Evolutionary conservation across 2,329 filamentous ascomycete species (phyloP), one percentile per base, ranked within the genome.

Genomic region (Coleophoma crateriformis): DNA sequence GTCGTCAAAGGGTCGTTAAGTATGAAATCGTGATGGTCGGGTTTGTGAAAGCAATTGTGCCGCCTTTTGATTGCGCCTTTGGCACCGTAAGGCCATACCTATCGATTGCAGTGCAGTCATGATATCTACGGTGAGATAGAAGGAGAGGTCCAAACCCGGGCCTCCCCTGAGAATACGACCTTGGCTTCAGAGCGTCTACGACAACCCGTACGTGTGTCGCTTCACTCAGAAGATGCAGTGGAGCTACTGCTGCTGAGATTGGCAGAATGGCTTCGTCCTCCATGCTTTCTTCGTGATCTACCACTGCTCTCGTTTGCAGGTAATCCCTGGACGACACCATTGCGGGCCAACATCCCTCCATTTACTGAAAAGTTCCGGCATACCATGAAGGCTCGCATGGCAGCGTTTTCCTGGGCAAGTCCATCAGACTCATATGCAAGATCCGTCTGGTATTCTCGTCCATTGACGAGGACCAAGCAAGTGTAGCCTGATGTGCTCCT

Each of bases 321-420:
- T 35, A 85, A 73, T 45, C 82, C 82, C 68, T 85, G 82, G 55
- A 85, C 81, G 54, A 85, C 83, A 40, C 82, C 82, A 62, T 85
- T 85, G 56, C 81, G 78, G 54, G 81, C 82, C 55, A 85, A 74
- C 90, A 95, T 96, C 66, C 92, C 92, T 62, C 95, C 90, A 67
- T 96, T 96, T 68, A 95, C 88, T 49, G 90, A 95, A 72, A 96
- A 96, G 77, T 96, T 96, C 57, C 90, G 87, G 76, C 92, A 96
- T 59, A 96, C 94, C 82, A 96, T 92, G 71, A 96, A 97, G 50
- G 92, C 92, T 54, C 90, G 87, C 81, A 95, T 95, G 53, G 92
- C 92, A 22, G 92, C 92, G 62, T 92, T 94, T 69, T 97, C 91
- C 65, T 90, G 88, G 43, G 92, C 92, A 57, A 95, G 77, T 45